Conservation (phyloP, 2,329 filamentous ascomycete species). For the Helotiales sp. region DNA sequence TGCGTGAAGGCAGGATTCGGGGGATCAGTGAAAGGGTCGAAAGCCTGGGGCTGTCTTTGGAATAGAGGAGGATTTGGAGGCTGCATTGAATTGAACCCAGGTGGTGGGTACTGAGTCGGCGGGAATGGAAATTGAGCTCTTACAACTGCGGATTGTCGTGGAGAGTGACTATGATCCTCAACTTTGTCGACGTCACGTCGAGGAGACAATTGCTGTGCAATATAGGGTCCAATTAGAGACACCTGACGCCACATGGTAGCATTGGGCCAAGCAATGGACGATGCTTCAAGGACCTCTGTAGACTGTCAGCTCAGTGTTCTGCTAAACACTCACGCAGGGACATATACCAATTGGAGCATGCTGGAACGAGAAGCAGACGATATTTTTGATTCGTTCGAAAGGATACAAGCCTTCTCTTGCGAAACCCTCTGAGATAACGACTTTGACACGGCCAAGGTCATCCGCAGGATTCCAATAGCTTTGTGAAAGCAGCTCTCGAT, state of each 20-base stretch:
- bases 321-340: constrained; percentile 27
- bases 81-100: constrained; percentile 32
- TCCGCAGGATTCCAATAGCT: constrained; percentile 72
- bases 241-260: constrained; percentile 63
- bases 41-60: constrained; percentile 33
- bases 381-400: constrained; percentile 68
- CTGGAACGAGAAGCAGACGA: constrained; percentile 80
- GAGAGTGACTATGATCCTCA: constrained; percentile 65
- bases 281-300: constrained; percentile 69
- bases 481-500: constrained; percentile 66
- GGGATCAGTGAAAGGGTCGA: constrained; percentile 44
- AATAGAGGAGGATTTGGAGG: constrained; percentile 24
- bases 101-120: constrained; percentile 26
- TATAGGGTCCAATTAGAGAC: constrained; percentile 38
- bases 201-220: constrained; percentile 30
- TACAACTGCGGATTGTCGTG: constrained; percentile 40
- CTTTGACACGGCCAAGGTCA: constrained; percentile 70
- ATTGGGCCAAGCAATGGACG: constrained; percentile 80
- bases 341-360: constrained; percentile 77
- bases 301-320: neutral
- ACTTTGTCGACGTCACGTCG: constrained; percentile 44
- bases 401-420: constrained; percentile 51
- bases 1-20: constrained; percentile 19
- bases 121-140: constrained; percentile 25
- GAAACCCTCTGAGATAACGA: constrained; percentile 75